These are phyloP conservation scores for Anisogramma anomala DNA, from an alignment of 2,329 filamentous ascomycete genomes.

Conservation along the genomic window DNA sequence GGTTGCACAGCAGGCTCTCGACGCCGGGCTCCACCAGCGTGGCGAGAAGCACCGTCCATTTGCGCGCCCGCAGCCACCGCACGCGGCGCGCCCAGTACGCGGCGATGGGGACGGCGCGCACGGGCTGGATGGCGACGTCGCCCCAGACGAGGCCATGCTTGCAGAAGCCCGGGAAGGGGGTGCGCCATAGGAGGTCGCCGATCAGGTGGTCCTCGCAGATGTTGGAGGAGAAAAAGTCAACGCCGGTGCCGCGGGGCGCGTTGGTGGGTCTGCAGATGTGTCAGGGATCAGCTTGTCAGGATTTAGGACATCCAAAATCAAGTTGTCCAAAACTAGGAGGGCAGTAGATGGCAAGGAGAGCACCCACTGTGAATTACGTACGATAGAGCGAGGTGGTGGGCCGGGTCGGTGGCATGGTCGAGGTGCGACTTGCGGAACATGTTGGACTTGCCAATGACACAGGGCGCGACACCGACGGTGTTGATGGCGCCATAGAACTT, in stretches of 20 bases:
- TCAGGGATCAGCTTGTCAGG: too few species aligned
- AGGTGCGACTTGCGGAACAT: slow-evolving; percentile 95
- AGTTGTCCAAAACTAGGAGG: too few species aligned
- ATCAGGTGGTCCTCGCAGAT: slow-evolving; percentile 98
- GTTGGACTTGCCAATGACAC: slow-evolving; percentile 92
- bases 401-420: slow-evolving; percentile 52
- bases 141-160: slow-evolving; percentile 80
- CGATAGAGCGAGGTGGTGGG: slow-evolving; percentile 26
- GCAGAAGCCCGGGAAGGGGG: slow-evolving; percentile 48
- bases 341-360: too few species aligned
- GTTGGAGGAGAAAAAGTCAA: slow-evolving; percentile 89
- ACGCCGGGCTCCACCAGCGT: slow-evolving; percentile 89
- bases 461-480: slow-evolving; percentile 78
- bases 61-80: slow-evolving; percentile 84
- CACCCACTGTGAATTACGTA: too few species aligned
- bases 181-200: slow-evolving; percentile 79
- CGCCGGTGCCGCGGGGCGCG: slow-evolving; percentile 45
- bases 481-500: slow-evolving; percentile 99
- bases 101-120: slow-evolving; percentile 63
- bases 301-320: too few species aligned
- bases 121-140: slow-evolving; percentile 82
- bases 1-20: slow-evolving; percentile 73
- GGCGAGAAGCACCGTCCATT: slow-evolving; percentile 82
- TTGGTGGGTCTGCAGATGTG: slow-evolving; percentile 23
- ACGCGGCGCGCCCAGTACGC: slow-evolving; percentile 73